A percentile compares a stretch with the other conserved stretches of the same genome.
Evolutionary conservation across 495 filamentous ascomycete genomes (phyloP).

Genomic region (Aspergillus haitiensis): DNA sequence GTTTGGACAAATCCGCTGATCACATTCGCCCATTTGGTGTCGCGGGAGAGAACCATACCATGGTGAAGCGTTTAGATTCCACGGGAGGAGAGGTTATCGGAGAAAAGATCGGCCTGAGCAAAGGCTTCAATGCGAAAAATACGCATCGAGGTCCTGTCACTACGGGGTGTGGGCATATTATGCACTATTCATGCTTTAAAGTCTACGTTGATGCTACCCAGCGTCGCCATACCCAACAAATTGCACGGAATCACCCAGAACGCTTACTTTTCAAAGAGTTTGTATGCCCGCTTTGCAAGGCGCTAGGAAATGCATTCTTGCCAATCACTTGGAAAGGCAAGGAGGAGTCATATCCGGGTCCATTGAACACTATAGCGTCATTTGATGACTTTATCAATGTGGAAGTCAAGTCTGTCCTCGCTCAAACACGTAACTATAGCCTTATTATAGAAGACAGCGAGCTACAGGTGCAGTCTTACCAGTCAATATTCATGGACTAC

Average conservation of each 20-base stretch:
- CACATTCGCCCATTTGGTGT: conserved; percentile 84
- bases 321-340: conserved; percentile 95
- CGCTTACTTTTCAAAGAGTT: conserved; percentile 76
- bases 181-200: conserved; percentile 97
- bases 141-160: conserved; percentile 76
- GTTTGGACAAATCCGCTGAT: conserved; percentile 81
- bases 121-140: conserved; percentile 74
- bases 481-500: conserved; percentile 65
- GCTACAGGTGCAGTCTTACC: conserved; percentile 40
- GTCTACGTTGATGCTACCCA: conserved; percentile 78
- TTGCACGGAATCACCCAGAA: conserved; percentile 91
- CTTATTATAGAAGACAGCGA: conserved; percentile 46
- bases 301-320: conserved; percentile 90
- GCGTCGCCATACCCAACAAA: conserved; percentile 83
- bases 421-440: conserved; percentile 37
- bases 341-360: conserved; percentile 73
- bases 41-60: conserved; percentile 76
- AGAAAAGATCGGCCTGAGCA: conserved; percentile 81
- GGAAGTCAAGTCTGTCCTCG: conserved; percentile 34
- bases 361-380: conserved; percentile 53
- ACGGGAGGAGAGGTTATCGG: conserved; percentile 66
- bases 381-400: conserved; percentile 60
- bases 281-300: conserved; percentile 97
- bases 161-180: conserved; percentile 93
- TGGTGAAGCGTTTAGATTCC: conserved; percentile 71